A percentile compares a stretch with the other conserved stretches of the same genome.
Evolutionary conservation across 768 basidiomycete species (phyloP).

Genomic region (Chalciporus pseudorubinellus): DNA sequence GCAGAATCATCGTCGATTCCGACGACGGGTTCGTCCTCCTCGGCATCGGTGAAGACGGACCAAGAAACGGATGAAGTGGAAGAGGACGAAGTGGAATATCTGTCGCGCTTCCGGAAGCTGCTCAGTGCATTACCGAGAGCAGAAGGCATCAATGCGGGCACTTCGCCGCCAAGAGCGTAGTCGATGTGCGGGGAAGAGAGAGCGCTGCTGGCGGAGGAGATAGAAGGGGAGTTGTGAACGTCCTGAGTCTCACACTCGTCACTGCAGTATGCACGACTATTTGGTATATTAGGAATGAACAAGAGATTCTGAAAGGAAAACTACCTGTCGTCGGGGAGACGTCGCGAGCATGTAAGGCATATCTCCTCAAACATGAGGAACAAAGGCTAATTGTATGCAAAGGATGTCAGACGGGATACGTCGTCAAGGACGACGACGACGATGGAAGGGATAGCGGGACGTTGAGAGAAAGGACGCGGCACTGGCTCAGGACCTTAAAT

Average conservation of each 20-base stretch:
- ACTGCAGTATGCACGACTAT: constrained; percentile 69
- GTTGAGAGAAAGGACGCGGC: constrained; percentile 20
- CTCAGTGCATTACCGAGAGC: constrained; percentile 54
- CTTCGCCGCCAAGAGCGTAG: constrained; percentile 53
- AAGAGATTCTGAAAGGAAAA: constrained; percentile 23
- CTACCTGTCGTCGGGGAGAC: constrained; percentile 61
- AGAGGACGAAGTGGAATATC: constrained; percentile 59
- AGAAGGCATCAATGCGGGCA: constrained; percentile 62
- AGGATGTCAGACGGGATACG: neutral
- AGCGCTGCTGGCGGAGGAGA: constrained; percentile 62
- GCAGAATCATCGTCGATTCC: constrained; percentile 36
- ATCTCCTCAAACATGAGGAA: constrained; percentile 73
- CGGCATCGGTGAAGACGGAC: constrained; percentile 64
- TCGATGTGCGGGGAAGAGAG: constrained; percentile 65
- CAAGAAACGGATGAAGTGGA: constrained; percentile 65
- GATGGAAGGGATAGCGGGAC: constrained; percentile 9
- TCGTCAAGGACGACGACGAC: constrained; percentile 10
- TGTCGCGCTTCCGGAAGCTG: constrained; percentile 43
- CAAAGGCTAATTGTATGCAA: neutral
- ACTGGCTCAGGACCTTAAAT: constrained; percentile 29
- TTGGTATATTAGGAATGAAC: constrained; percentile 17
- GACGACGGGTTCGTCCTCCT: constrained; percentile 44
- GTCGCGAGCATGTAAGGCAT: constrained; percentile 70
- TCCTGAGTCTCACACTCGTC: constrained; percentile 64
- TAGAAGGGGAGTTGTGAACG: constrained; percentile 57